Base-by-base conservation (phyloP, 202 grass and related monocot species). In the Brachypodium distachyon region DNA sequence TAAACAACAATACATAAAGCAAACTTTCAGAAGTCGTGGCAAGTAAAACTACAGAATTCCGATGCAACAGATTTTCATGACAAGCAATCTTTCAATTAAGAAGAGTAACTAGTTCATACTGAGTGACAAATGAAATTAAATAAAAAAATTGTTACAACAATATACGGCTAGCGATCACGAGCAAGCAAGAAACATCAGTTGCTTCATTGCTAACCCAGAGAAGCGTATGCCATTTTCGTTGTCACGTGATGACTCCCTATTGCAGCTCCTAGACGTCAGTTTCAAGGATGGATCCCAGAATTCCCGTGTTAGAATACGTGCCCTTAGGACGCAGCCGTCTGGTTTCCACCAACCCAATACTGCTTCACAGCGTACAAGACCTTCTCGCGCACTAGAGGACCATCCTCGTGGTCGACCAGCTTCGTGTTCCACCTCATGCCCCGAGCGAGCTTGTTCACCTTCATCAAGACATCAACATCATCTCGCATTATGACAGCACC, bases 371-470 rank as follows among this genome's bases (percentile, higher is more conserved):
- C 96, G 70, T 87, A 94, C 36, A 99, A 67, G 38, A 96, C 75
- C 87, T 98, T 98, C 72, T 99, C 92, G 0, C 83, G 74, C 44
- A 83, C 61, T 1, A 89, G 66, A 41, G 92, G 89, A 0, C 96
- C 96, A 4, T 96, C 96, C 67, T 99, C 96, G 4, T 99, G 89
- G 70, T 99, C 96, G 3, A 92, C 87, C 85, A 96, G 66, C 61
- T 81, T 96, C 8, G 89, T 90, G 82, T 74, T 90, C 96, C 96
- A 99, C 81, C 85, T 95, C 92, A 99, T 99, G 70, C 96, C 89
- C 37, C 26, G 77, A 10, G 87, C 82, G 27, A 99, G 78, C 29
- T 50, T 83, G 74, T 90, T 89, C 92, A 91, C 89, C 85, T 99
- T 96, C 12, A 62, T 68, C 55, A 99, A 67, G 68, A 95, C 29